Evolutionary conservation across 1,284 basidiomycete genomes (phyloP), one percentile per base, ranked within the genome.

Genomic region (Puccinia novopanici): DNA sequence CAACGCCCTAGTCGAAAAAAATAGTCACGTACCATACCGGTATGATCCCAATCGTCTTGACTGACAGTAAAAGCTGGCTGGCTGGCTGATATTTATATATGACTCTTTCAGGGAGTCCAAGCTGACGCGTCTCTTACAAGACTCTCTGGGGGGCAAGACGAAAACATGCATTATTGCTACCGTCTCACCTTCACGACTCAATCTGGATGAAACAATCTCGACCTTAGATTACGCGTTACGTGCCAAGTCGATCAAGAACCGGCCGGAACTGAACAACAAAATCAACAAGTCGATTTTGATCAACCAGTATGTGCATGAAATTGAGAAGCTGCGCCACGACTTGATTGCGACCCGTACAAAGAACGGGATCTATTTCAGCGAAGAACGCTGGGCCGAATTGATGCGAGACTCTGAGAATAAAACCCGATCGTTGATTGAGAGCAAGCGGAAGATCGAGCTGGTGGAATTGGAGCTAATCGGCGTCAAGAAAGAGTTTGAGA

Each of bases 91-190:
- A 24, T 30, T 57, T 8, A 54, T 22, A 54, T 13, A 48, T 48
- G 45, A 0, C 17, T 54, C 13, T 54, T 34, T 24, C 34, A 82
- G 85, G 73, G 89, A 90, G 82, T 89, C 89, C 22, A 99, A 99
- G 85, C 91, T 99, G 79, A 99, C 97, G 4, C 93, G 97, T 54
- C 89, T 99, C 2, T 89, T 99, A 8, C 96, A 99, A 91, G 97
- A 99, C 86, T 99, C 97, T 22, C 89, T 99, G 6, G 97, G 97
- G n/a, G 97, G 97, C 0, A 90, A 91, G 34, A 99, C 97, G 10
- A 99, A 98, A 87, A 99, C 97, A 0, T 98, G 94, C 85, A 96
- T 99, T 85, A 93, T 99, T 82, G 97, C 97, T 0, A 99, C 96
- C 0, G 90, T 97, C 83, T 95, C 93, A 12, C 95, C 95, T 1